Evolutionary conservation across 2,329 filamentous ascomycete genomes (phyloP).

Genomic region (Apiospora arundinis): DNA sequence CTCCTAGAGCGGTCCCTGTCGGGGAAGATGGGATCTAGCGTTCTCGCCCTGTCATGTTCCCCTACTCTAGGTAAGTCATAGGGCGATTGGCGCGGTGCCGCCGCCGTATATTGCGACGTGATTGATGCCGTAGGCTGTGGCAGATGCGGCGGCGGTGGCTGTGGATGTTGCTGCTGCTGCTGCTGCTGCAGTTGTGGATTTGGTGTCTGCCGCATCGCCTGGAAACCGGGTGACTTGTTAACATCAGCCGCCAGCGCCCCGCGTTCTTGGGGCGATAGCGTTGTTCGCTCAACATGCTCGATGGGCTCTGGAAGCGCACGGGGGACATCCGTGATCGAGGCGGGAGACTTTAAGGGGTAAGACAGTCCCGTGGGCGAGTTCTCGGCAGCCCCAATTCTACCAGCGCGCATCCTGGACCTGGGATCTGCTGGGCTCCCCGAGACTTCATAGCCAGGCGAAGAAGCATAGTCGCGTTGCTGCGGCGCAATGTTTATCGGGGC

Average conservation of each 20-base stretch:
- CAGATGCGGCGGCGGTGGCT: slow-evolving; percentile 34
- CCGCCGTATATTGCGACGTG: slow-evolving; percentile 34
- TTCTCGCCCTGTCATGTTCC: slow-evolving; percentile 12
- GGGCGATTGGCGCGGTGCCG: slow-evolving; percentile 31
- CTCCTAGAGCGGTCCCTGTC: slow-evolving; percentile 40
- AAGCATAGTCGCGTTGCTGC: slow-evolving; percentile 41
- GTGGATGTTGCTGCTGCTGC: slow-evolving; percentile 33
- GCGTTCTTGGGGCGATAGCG: slow-evolving; percentile 38
- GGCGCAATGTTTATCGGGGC: slow-evolving; percentile 32
- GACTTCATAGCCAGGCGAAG: slow-evolving; percentile 42
- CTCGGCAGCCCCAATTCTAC: slow-evolving; percentile 33
- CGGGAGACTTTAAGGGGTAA: slow-evolving; percentile 38
- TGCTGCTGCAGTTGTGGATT: slow-evolving; percentile 18
- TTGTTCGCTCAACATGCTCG: slow-evolving; percentile 39
- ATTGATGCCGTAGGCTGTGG: slow-evolving; percentile 30
- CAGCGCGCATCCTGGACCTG: slow-evolving; percentile 35
- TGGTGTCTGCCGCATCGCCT: slow-evolving; percentile 32
- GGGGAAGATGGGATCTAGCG: slow-evolving; percentile 41
- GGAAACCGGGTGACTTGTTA: slow-evolving; percentile 38
- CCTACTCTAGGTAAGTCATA: slow-evolving; percentile 34
- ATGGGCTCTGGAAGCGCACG: slow-evolving; percentile 39
- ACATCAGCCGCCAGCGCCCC: slow-evolving; percentile 32
- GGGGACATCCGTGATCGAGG: slow-evolving; percentile 38
- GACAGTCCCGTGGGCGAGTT: slow-evolving; percentile 35
- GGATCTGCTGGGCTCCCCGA: slow-evolving; percentile 35